Evolutionary conservation across 331 rosid species (phyloP).

Genomic region (Saraca asoca): DNA sequence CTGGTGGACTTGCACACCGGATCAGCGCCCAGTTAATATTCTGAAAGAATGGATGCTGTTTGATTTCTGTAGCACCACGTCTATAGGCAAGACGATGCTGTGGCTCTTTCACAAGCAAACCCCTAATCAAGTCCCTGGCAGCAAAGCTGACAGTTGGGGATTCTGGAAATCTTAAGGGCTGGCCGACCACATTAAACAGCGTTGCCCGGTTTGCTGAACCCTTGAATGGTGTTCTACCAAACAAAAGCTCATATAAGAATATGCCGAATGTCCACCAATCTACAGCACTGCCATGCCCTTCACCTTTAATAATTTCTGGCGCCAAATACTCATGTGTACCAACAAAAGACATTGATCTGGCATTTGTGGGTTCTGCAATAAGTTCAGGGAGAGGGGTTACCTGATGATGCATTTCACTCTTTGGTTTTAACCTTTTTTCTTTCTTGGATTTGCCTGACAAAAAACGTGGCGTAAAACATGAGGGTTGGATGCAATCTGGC

Average conservation of each 20-base stretch:
- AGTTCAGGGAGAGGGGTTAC: slow-evolving; percentile 85
- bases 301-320: slow-evolving; percentile 91
- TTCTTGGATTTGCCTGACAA: slow-evolving; percentile 64
- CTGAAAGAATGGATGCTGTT: slow-evolving; percentile 94
- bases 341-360: slow-evolving; percentile 94
- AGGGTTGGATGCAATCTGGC: slow-evolving; percentile 83
- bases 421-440: slow-evolving; percentile 61
- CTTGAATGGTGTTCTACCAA: slow-evolving; percentile 92
- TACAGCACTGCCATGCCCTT: slow-evolving; percentile 99
- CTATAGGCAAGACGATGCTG: slow-evolving; percentile 91
- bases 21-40: slow-evolving; percentile 93
- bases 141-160: slow-evolving; percentile 90
- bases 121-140: slow-evolving; percentile 90
- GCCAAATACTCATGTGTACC: slow-evolving; percentile 98
- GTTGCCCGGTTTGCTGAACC: slow-evolving; percentile 84
- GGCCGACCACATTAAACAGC: slow-evolving; percentile 88
- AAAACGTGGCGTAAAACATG: slow-evolving; percentile 78
- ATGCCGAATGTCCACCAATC: slow-evolving; percentile 99
- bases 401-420: slow-evolving; percentile 67
- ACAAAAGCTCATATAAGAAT: slow-evolving; percentile 89
- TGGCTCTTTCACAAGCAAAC: slow-evolving; percentile 93
- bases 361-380: slow-evolving; percentile 83
- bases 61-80: slow-evolving; percentile 91
- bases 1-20: slow-evolving; percentile 89
- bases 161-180: slow-evolving; percentile 89